Percentiles rank a stretch among this genome's conserved stretches.
Evolutionary conservation across 1,139 yeast genomes (phyloP).

Genomic region (Debaryomyces udenii): DNA sequence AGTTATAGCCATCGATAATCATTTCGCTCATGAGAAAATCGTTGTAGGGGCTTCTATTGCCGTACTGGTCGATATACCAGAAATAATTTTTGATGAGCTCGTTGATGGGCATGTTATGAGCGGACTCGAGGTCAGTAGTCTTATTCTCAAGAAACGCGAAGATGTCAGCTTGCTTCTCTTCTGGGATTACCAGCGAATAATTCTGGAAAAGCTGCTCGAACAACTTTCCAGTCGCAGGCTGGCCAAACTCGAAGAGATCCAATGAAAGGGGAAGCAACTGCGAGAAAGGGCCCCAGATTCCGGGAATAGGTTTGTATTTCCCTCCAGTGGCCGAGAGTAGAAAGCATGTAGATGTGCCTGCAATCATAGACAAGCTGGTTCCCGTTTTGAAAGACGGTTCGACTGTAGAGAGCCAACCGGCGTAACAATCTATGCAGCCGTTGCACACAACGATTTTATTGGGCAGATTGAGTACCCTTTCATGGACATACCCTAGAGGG

Average conservation of each 20-base stretch:
- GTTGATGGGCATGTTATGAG: slow-evolving; percentile 28
- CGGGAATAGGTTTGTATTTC: slow-evolving; percentile 28
- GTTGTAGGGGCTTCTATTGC: slow-evolving; percentile 58
- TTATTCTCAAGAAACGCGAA: slow-evolving; percentile 37
- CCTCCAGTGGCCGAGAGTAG: slow-evolving; percentile 29
- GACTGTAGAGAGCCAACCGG: slow-evolving; percentile 51
- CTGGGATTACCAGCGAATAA: slow-evolving; percentile 14
- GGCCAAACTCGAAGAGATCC: slow-evolving; percentile 54
- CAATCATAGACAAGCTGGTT: slow-evolving; percentile 48
- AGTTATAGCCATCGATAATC: slow-evolving; percentile 47
- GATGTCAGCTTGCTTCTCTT: slow-evolving; percentile 10
- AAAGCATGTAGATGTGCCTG: slow-evolving; percentile 65
- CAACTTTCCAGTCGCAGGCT: slow-evolving; percentile 59
- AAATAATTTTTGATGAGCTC: slow-evolving; percentile 38
- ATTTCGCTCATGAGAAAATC: slow-evolving; percentile 53
- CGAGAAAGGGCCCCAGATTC: slow-evolving; percentile 62
- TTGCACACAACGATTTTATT: slow-evolving; percentile 31
- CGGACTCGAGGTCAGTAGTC: slow-evolving; percentile 25
- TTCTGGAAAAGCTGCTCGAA: slow-evolving; percentile 50
- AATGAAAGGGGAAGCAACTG: slow-evolving; percentile 23
- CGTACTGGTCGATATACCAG: slow-evolving; percentile 57
- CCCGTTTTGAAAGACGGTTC: slow-evolving; percentile 13
- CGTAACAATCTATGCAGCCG: slow-evolving; percentile 62
- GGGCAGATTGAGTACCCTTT: background rate
- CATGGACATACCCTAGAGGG: slow-evolving; percentile 21